Evolutionary conservation across 108 stramenopile genomes (phyloP).

Genomic region (Mediolabrus comicus): DNA sequence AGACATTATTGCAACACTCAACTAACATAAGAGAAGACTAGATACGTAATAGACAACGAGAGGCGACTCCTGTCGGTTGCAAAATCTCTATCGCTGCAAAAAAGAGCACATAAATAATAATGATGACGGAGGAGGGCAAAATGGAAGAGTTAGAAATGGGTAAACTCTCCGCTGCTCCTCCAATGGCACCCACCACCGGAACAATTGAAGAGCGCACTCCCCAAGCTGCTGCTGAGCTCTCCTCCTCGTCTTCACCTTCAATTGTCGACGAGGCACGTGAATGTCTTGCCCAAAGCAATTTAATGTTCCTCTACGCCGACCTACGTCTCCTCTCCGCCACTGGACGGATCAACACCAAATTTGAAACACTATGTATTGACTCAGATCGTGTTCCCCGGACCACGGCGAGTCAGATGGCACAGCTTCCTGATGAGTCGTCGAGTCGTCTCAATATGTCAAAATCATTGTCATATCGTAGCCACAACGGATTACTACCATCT

Average conservation of each 20-base stretch:
- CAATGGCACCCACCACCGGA: neutral
- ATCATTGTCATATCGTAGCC: too few species aligned
- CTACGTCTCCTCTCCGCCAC: slow-evolving; percentile 64
- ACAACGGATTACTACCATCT: too few species aligned
- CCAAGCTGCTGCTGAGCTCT: neutral
- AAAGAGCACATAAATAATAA: too few species aligned
- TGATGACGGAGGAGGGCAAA: neutral
- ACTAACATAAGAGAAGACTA: too few species aligned
- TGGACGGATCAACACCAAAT: slow-evolving; percentile 63
- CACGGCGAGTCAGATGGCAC: slow-evolving; percentile 29
- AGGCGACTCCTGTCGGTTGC: too few species aligned
- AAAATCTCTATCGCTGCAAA: too few species aligned
- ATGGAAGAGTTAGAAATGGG: neutral
- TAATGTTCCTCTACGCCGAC: slow-evolving; percentile 72
- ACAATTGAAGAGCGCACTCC: neutral
- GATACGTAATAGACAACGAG: too few species aligned
- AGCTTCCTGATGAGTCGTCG: neutral
- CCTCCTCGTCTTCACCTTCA: slow-evolving; percentile 7
- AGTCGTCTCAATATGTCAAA: neutral
- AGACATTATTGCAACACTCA: too few species aligned
- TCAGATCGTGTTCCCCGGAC: slow-evolving; percentile 46
- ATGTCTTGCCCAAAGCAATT: slow-evolving; percentile 54
- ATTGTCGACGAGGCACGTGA: slow-evolving; percentile 53
- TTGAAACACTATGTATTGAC: slow-evolving; percentile 60
- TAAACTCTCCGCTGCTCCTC: neutral